Conservation (phyloP, 129 eudicot species). For the Arctium minus region DNA sequence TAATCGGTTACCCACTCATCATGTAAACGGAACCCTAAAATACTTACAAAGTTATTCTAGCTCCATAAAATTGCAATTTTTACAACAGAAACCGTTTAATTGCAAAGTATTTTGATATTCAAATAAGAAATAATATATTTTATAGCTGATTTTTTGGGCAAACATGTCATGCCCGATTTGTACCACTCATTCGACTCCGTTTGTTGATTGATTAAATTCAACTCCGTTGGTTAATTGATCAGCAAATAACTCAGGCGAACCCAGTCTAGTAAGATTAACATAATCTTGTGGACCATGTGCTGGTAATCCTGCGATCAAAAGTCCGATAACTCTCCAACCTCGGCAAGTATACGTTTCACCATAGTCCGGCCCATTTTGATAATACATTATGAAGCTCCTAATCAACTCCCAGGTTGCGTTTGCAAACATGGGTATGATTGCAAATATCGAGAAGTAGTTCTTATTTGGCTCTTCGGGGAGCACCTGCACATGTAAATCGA, state of each 20-base stretch:
- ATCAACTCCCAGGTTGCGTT: slow-evolving; percentile 64
- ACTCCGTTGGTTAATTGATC: neutral
- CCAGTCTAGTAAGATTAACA: slow-evolving; percentile 52
- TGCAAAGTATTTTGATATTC: neutral
- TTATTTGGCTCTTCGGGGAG: slow-evolving; percentile 63
- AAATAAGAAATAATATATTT: neutral
- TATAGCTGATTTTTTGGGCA: neutral
- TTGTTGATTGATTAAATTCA: neutral
- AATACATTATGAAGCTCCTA: slow-evolving; percentile 55
- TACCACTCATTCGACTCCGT: neutral
- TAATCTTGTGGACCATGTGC: slow-evolving; percentile 57
- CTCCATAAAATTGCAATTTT: too few species aligned
- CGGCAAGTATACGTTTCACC: slow-evolving; percentile 36
- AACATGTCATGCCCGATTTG: neutral
- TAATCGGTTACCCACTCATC: too few species aligned
- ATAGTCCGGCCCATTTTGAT: slow-evolving; percentile 45
- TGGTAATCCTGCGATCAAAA: slow-evolving; percentile 42
- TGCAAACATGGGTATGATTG: slow-evolving; percentile 30
- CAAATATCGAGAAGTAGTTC: slow-evolving; percentile 48
- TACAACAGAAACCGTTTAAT: too few species aligned
- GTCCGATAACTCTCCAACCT: slow-evolving; percentile 34
- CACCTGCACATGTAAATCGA: slow-evolving; percentile 24
- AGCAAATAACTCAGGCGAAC: slow-evolving; percentile 18
- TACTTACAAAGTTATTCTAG: too few species aligned
- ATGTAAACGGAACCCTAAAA: too few species aligned